Evolutionary conservation across 2,329 filamentous ascomycete species (phyloP).

Genomic region (Lecanosticta acicola): DNA sequence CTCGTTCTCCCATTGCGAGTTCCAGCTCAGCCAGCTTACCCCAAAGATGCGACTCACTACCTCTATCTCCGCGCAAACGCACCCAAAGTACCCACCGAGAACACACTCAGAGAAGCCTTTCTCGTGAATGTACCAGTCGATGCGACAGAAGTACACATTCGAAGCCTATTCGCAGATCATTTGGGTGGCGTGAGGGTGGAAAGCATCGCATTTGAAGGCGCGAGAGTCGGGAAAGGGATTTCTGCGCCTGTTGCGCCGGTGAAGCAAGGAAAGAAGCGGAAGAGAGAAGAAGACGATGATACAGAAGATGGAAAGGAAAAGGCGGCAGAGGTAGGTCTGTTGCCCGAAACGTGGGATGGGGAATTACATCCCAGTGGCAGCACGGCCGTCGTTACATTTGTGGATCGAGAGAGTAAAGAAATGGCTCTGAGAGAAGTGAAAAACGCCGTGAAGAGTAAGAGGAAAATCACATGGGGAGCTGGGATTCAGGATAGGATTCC

Average conservation of each 20-base stretch:
- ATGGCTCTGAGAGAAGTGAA: conserved; percentile 70
- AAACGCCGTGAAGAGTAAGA: conserved; percentile 51
- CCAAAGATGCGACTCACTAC: conserved; percentile 64
- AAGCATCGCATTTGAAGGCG: conserved; percentile 66
- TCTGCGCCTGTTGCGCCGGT: conserved; percentile 33
- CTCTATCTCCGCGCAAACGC: conserved; percentile 80
- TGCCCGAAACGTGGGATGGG: conserved; percentile 71
- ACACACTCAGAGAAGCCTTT: conserved; percentile 77
- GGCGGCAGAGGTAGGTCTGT: conserved; percentile 39
- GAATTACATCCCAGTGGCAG: conserved; percentile 66
- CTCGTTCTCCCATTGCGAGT: conserved; percentile 63
- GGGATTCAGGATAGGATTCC: conserved; percentile 53
- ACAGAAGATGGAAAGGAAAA: conserved; percentile 43
- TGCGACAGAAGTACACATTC: conserved; percentile 70
- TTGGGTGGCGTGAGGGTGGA: conserved; percentile 76
- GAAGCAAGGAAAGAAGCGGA: conserved; percentile 51
- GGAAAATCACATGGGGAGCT: conserved; percentile 61
- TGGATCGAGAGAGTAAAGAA: conserved; percentile 73
- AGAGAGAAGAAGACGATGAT: conserved; percentile 35
- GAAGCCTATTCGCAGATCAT: conserved; percentile 66
- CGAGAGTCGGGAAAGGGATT: conserved; percentile 42
- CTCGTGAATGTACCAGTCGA: conserved; percentile 85
- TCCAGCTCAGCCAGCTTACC: conserved; percentile 57
- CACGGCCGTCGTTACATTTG: conserved; percentile 75
- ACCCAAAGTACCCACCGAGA: conserved; percentile 67